phyloP scores from a whole-genome alignment of 495 filamentous ascomycete species.

The Hapsidospora chrysogenum region DNA sequence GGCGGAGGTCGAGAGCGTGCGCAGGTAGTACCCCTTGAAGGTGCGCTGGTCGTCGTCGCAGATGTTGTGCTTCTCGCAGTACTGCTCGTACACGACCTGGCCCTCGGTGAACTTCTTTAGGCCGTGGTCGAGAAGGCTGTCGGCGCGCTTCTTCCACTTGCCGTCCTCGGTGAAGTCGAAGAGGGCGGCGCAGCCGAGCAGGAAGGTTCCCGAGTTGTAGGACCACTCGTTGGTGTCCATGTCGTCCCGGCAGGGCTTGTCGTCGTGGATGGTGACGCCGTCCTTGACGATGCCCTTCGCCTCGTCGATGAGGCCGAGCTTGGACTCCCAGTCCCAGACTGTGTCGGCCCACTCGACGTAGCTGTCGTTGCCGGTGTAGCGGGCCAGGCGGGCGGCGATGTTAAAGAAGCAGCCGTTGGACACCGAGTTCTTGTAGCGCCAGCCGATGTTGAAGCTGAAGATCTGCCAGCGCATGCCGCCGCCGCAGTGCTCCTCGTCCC shows the following conservation, averaged over 20 bases:
- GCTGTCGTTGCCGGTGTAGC: slow-evolving; percentile 51
- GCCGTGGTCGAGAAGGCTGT: slow-evolving; percentile 34
- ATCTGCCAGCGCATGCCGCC: slow-evolving; percentile 80
- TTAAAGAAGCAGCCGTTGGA: slow-evolving; percentile 59
- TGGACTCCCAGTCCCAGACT: slow-evolving; percentile 49
- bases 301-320: slow-evolving; percentile 27
- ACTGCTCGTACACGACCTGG: slow-evolving; percentile 48
- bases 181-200: slow-evolving; percentile 57
- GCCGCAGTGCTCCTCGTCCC: slow-evolving; percentile 48
- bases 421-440: slow-evolving; percentile 47
- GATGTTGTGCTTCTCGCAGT: slow-evolving; percentile 45
- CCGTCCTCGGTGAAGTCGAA: slow-evolving; percentile 39
- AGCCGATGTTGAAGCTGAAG: slow-evolving; percentile 60
- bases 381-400: slow-evolving; percentile 49
- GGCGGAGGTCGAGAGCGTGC: slow-evolving; percentile 58
- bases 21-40: slow-evolving; percentile 65
- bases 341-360: slow-evolving; percentile 57
- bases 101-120: slow-evolving; percentile 36
- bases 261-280: slow-evolving; percentile 28
- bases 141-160: slow-evolving; percentile 34
- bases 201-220: slow-evolving; percentile 54
- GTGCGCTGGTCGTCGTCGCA: slow-evolving; percentile 61
- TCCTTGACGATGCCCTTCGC: slow-evolving; percentile 40
- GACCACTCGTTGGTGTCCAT: slow-evolving; percentile 41
- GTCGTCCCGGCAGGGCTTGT: slow-evolving; percentile 33